Evolutionary conservation across 2,329 filamentous ascomycete species (phyloP), one percentile per base, ranked within the genome.

Genomic region (Sclerotinia subarctica): DNA sequence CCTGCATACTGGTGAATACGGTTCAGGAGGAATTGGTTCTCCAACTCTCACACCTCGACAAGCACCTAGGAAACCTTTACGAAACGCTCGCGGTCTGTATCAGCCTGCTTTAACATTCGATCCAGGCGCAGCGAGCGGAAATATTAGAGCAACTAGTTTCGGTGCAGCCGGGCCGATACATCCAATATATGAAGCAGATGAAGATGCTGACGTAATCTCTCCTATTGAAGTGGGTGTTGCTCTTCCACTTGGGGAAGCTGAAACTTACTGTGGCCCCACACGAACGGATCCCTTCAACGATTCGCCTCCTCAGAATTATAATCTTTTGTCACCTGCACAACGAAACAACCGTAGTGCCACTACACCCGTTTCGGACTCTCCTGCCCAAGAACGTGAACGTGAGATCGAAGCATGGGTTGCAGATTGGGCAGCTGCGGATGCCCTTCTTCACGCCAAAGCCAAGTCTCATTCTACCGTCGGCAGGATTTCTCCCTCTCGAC

Each of bases 171-270:
- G 83, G 3, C 79, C 81, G 32, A 89, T 89, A 35, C 86, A 88
- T 74, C 85, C 86, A 0, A 90, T 90, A 57, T 86, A 88, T 17
- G 87, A 89, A 69, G 87, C 88, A 70, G 84, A 87, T 63, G 84
- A 86, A 68, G 80, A 80, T 35, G 74, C 73, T 49, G 65, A 62
- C 13, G 51, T 66, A 21, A 62, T 68, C 26, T 68, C 58, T 10
- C 64, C 69, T 7, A 68, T 62, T 57, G 70, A 63, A 24, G 71
- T 75, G 10, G 73, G 74, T 6, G 26, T 75, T 47, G 73, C 72
- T 4, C 54, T 74, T 52, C 66, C 66, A 51, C 29, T 68, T 38
- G 67, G 56, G 44, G 71, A 72, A 7, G 21, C 29, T 1, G 58
- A 62, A 5, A 17, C 44, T 10, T 62, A 38, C 29, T 62, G 66